phyloP scores from a whole-genome alignment of 169 alveolate species.

The Neospora caninum region DNA sequence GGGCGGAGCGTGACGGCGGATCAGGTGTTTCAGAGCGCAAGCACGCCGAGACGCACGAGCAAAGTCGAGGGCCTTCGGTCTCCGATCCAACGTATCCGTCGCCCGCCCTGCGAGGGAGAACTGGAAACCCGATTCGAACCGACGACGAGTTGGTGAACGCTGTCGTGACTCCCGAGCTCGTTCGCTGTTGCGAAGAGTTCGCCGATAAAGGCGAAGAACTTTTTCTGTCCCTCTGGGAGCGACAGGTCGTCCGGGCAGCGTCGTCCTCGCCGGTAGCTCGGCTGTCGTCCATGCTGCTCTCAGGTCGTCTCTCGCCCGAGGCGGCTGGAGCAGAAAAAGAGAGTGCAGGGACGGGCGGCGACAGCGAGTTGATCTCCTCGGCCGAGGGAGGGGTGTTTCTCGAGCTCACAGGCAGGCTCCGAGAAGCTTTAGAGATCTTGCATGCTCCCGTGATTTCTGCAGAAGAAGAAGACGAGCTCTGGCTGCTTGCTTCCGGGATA shows the following conservation, averaged over 20 bases:
- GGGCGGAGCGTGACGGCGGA: neutral
- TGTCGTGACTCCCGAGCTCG: neutral
- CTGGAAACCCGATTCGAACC: too few relatives aligned
- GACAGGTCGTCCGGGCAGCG: neutral
- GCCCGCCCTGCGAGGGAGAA: neutral
- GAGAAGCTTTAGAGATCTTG: neutral
- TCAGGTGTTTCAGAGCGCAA: too few relatives aligned
- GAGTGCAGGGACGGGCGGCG: neutral
- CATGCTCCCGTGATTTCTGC: neutral
- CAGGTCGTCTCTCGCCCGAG: neutral
- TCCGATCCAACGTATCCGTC: neutral
- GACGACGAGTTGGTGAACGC: neutral
- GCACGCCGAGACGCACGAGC: neutral
- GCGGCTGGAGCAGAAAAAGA: neutral
- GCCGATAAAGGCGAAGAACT: slow-evolving; percentile 16
- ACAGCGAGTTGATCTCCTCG: neutral
- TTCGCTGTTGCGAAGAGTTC: slow-evolving; percentile 1
- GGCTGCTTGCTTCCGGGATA: neutral
- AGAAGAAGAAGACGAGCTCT: neutral
- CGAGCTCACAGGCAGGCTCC: slow-evolving; percentile 18
- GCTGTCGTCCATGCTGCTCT: slow-evolving; percentile 8
- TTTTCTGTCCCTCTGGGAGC: slow-evolving; percentile 41
- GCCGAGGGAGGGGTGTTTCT: neutral
- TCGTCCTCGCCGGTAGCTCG: neutral
- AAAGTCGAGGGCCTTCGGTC: neutral